Conservation (phyloP, 805 yeast species). For the Candida succiphila region DNA sequence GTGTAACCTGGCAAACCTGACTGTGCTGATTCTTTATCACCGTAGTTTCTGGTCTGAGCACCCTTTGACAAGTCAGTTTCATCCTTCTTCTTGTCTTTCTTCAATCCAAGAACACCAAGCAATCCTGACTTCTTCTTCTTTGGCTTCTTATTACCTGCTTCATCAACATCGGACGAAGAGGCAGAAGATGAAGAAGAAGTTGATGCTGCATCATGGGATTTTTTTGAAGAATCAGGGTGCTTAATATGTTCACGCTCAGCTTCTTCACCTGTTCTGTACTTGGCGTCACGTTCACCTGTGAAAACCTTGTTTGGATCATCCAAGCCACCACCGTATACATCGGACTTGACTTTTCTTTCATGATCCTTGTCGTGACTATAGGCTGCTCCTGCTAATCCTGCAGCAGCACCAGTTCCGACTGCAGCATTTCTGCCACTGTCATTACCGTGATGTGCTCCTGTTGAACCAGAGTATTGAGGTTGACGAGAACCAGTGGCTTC, state of each 20-base stretch:
- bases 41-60: constrained; percentile 1
- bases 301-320: constrained; percentile 1
- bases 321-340: background rate
- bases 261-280: constrained; percentile 1
- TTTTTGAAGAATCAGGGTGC: no score
- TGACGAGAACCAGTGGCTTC: background rate
- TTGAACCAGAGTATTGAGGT: background rate
- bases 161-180: background rate
- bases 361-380: background rate
- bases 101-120: constrained; percentile 1
- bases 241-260: background rate
- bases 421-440: background rate
- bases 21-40: background rate
- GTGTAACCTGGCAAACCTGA: background rate
- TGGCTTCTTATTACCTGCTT: background rate
- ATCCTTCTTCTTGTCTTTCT: constrained; percentile 1
- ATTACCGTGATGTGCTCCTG: background rate
- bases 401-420: constrained; percentile 1
- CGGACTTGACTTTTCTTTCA: background rate
- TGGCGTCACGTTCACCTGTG: constrained; percentile 1
- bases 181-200: background rate
- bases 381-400: background rate
- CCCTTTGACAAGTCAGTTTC: constrained; percentile 1
- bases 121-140: background rate
- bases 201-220: background rate